Evolutionary conservation across 2,329 filamentous ascomycete genomes (phyloP).

Genomic region (Hirsutella rhossiliensis): DNA sequence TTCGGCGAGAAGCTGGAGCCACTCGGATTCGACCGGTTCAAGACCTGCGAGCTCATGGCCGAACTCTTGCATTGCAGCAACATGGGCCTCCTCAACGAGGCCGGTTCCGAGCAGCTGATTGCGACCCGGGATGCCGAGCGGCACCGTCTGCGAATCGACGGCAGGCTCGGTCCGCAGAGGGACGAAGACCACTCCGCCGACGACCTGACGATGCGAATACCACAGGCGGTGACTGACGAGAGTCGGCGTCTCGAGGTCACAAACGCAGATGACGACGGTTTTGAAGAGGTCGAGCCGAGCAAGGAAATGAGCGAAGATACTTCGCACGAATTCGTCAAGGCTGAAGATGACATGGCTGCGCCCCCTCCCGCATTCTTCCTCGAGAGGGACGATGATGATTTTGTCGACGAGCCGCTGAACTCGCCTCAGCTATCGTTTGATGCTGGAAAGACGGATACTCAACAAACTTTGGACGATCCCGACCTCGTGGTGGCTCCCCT

Average conservation of each 20-base stretch:
- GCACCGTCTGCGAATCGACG: slow-evolving; percentile 65
- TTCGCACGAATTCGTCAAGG: slow-evolving; percentile 56
- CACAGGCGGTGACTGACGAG: slow-evolving; percentile 40
- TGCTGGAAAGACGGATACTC: slow-evolving; percentile 39
- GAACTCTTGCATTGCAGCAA: slow-evolving; percentile 96
- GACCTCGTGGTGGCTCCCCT: slow-evolving; percentile 45
- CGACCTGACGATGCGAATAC: slow-evolving; percentile 46
- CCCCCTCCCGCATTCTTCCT: slow-evolving; percentile 17
- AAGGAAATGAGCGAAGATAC: slow-evolving; percentile 63
- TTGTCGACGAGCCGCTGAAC: slow-evolving; percentile 66
- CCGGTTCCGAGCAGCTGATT: slow-evolving; percentile 80
- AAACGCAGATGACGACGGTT: slow-evolving; percentile 78
- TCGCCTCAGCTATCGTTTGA: slow-evolving; percentile 53
- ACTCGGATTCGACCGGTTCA: slow-evolving; percentile 93
- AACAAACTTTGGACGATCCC: slow-evolving; percentile 38
- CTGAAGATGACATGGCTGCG: slow-evolving; percentile 36
- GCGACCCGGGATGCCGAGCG: slow-evolving; percentile 68
- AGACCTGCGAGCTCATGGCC: slow-evolving; percentile 97
- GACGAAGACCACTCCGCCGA: slow-evolving; percentile 36
- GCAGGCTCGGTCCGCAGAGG: slow-evolving; percentile 44
- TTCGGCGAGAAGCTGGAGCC: slow-evolving; percentile 89
- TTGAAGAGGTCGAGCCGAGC: slow-evolving; percentile 70
- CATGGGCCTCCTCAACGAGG: slow-evolving; percentile 90
- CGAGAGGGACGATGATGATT: slow-evolving; percentile 54
- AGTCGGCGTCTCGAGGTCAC: slow-evolving; percentile 65